Base-by-base conservation (phyloP, 768 basidiomycete species). In the Naganishia vaughanmartiniae region DNA sequence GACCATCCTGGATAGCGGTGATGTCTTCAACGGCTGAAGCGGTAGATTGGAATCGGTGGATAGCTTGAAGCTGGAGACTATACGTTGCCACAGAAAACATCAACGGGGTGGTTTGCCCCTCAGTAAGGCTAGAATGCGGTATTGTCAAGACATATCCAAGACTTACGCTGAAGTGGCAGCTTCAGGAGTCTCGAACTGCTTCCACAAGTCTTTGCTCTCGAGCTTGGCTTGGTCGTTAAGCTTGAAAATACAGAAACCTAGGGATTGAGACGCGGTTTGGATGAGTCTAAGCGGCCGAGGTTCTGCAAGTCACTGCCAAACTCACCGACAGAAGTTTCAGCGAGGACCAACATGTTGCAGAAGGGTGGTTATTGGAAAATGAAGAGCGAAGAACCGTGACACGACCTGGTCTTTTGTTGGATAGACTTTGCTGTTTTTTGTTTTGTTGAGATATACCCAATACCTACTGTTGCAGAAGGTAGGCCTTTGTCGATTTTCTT, bases 1-100 rank as follows among this genome's bases (percentile, higher is more conserved):
- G 94, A 74, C 95, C 93, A 55, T 89, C 89, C 81, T 95, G 92
- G 33, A 98, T 84, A 10, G 94, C 88, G 31, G 92, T 91, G 74
- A 98, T 88, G 80, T 99, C 96, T 83, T 98, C 96, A 14, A 99
- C 95, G 26, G 96, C 96, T 15, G 89, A 89, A 30, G 93, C 96
- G 19, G 96, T 99, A 39, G 94, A 95, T 26, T 90, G 90, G 83
- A 99, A 99, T 65, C 93, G 90, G 83, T 99, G 96, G 60, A 98
- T 84, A 42, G 93, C 92, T 81, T 94, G 93, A 69, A 99, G 84
- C 82, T 95, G 96, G 71, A 99, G 84, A 67, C 95, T 97, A 75
- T 65, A 17, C 15, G 15, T 42, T 2, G 42, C 12, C 26, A 54
- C 33, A 42, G 10, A 67, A 39, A 55, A 51, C 65, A 67, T 54